Evolutionary conservation across 345 rosid species (phyloP).

Genomic region (Gossypium rotundifolium): DNA sequence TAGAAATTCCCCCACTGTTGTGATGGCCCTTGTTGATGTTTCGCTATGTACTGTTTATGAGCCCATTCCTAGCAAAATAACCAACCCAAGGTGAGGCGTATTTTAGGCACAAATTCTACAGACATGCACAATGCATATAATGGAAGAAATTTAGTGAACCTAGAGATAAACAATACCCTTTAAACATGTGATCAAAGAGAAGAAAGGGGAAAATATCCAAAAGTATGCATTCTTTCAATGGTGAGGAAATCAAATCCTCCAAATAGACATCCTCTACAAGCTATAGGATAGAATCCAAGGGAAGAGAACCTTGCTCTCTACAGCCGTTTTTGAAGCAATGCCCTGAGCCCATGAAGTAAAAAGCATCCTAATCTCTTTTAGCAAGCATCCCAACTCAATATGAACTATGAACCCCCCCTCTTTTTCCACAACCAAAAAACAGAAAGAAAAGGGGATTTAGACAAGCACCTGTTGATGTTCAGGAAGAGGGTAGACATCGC

Average conservation of each 20-base stretch:
- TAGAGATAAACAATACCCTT: neutral
- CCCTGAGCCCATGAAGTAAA: neutral
- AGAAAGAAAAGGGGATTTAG: neutral
- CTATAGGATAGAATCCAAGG: neutral
- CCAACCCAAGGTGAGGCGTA: neutral
- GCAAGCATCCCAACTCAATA: neutral
- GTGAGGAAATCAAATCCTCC: neutral
- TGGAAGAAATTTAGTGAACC: neutral
- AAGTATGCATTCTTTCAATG: neutral
- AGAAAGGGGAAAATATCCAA: neutral
- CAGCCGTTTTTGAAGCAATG: neutral
- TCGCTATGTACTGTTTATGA: slow-evolving; percentile 76
- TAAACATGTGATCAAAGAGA: neutral
- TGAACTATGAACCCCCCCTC: neutral
- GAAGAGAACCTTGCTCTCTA: neutral
- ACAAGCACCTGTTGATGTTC: slow-evolving; percentile 66
- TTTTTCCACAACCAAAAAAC: neutral
- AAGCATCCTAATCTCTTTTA: neutral
- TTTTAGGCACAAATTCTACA: neutral
- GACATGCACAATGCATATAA: neutral
- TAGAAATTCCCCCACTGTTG: slow-evolving; percentile 98
- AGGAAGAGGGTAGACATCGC: slow-evolving; percentile 85
- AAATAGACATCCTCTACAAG: neutral
- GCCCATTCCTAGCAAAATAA: slow-evolving; percentile 77
- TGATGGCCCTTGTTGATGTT: slow-evolving; percentile 88